These are phyloP conservation scores for Brachypodium distachyon DNA, from an alignment of 202 grass and related monocot genomes.

Conservation along the genomic window DNA sequence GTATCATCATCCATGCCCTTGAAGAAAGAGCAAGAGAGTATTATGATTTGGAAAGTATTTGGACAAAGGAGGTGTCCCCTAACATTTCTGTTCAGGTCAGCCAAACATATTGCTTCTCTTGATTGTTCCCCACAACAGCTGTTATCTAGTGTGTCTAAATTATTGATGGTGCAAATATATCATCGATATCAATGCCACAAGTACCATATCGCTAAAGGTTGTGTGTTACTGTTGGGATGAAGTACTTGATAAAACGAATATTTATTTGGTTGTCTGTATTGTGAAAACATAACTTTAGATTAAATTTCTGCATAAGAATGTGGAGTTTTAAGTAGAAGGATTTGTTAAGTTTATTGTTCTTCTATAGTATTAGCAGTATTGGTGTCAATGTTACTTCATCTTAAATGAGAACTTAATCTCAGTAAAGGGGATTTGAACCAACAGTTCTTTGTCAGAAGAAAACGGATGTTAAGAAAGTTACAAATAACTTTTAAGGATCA, in stretches of 20 bases:
- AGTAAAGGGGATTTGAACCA: background rate
- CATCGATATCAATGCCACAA: background rate
- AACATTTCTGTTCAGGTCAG: conserved; percentile 57
- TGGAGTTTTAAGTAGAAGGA: background rate
- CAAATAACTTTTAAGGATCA: background rate
- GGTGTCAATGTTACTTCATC: background rate
- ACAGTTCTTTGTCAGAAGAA: background rate
- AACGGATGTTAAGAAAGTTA: background rate
- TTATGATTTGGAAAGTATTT: conserved; percentile 92
- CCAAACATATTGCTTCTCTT: background rate
- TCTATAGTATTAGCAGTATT: background rate
- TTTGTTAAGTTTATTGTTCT: background rate
- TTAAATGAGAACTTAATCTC: background rate
- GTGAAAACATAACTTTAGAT: background rate
- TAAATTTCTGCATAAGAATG: background rate
- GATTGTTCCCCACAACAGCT: background rate
- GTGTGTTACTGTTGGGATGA: background rate
- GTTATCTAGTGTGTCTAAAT: background rate
- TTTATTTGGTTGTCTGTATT: background rate
- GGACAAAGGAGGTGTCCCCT: conserved; percentile 58
- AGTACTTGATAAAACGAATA: background rate
- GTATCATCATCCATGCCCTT: conserved; percentile 80
- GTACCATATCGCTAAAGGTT: background rate
- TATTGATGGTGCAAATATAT: background rate
- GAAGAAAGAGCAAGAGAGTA: conserved; percentile 96